These are phyloP conservation scores for Setomelanomma holmii DNA, from an alignment of 2,329 filamentous ascomycete genomes.

Conservation along the genomic window DNA sequence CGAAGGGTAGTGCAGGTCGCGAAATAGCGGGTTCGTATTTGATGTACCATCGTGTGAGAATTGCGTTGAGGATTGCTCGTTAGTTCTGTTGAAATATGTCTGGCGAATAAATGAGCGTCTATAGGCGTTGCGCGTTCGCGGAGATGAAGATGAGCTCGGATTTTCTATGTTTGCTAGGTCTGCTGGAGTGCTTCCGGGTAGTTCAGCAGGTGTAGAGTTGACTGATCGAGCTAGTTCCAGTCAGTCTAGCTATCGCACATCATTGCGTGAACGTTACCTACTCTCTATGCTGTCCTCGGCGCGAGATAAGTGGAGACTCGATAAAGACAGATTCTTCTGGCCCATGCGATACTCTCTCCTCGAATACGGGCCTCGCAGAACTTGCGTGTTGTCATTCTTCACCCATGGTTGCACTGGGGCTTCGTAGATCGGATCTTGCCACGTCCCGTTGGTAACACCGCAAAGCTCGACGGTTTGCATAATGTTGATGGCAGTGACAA, in stretches of 20 bases:
- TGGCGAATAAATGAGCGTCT: conserved; percentile 4
- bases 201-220: conserved; percentile 28
- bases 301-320: conserved; percentile 29
- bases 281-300: conserved; percentile 15
- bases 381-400: conserved; percentile 11
- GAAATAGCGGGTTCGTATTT: too few relatives aligned
- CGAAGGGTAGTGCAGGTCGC: too few relatives aligned
- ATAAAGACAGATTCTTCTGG: conserved; percentile 30
- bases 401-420: conserved; percentile 32
- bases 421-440: conserved; percentile 26
- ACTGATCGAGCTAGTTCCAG: conserved; percentile 22
- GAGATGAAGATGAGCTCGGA: conserved; percentile 12
- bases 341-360: conserved; percentile 28
- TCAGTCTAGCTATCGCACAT: not conserved
- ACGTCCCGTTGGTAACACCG: conserved; percentile 10
- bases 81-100: conserved; percentile 1
- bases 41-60: not conserved
- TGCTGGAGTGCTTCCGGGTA: conserved; percentile 38
- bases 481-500: conserved; percentile 33
- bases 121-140: not conserved
- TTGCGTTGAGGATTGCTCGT: not conserved
- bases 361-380: conserved; percentile 31
- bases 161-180: conserved; percentile 21
- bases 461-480: conserved; percentile 38
- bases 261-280: conserved; percentile 7